Conservation (phyloP, 2,329 filamentous ascomycete genomes). For the Microdochium trichocladiopsis region DNA sequence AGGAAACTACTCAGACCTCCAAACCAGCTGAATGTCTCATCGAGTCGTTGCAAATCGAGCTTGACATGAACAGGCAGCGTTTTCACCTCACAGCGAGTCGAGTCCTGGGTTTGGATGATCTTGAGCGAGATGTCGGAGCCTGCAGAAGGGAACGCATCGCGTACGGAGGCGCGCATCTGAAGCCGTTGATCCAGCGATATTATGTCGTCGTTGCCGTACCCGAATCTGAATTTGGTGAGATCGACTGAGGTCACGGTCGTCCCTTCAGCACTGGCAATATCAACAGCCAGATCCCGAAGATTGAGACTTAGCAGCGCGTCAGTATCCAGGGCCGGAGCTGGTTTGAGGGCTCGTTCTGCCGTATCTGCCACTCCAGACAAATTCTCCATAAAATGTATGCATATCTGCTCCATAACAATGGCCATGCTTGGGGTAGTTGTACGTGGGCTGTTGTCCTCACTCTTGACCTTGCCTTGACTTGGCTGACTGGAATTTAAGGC, state of each 20-base stretch:
- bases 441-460: slow-evolving; percentile 7
- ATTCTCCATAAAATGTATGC: slow-evolving; percentile 48
- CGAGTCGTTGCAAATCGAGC: slow-evolving; percentile 72
- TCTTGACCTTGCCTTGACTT: slow-evolving; percentile 5
- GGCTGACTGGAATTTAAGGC: slow-evolving; percentile 21
- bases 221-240: slow-evolving; percentile 53
- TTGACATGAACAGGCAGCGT: slow-evolving; percentile 72
- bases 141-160: slow-evolving; percentile 48
- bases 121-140: slow-evolving; percentile 53
- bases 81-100: slow-evolving; percentile 53
- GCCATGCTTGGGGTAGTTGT: slow-evolving; percentile 29
- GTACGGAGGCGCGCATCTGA: slow-evolving; percentile 52
- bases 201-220: slow-evolving; percentile 56
- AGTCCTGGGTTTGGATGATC: slow-evolving; percentile 35
- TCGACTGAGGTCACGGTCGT: slow-evolving; percentile 31
- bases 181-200: slow-evolving; percentile 53
- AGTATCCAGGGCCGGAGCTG: slow-evolving; percentile 29
- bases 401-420: slow-evolving; percentile 39
- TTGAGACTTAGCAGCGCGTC: slow-evolving; percentile 46
- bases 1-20: slow-evolving; percentile 88
- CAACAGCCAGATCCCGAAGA: slow-evolving; percentile 34
- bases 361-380: slow-evolving; percentile 45
- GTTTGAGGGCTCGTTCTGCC: slow-evolving; percentile 35
- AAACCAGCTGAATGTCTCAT: slow-evolving; percentile 83
- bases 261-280: slow-evolving; percentile 16